These are phyloP conservation scores for Microcyclosporella mali DNA, from an alignment of 2,329 filamentous ascomycete species.

Conservation along the genomic window DNA sequence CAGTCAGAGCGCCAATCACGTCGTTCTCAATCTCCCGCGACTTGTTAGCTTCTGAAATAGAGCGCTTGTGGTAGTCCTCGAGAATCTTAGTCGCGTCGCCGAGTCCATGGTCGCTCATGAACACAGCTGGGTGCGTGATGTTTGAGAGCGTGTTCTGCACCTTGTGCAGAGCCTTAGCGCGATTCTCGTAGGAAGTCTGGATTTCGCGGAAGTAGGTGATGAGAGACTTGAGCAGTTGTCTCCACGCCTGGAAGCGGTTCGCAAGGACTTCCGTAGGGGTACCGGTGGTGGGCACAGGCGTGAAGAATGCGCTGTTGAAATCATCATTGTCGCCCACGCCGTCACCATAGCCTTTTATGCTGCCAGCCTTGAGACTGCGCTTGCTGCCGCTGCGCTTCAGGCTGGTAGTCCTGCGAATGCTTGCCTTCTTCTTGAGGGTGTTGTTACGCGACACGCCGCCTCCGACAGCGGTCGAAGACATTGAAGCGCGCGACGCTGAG, in stretches of 20 bases:
- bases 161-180: slow-evolving; percentile 74
- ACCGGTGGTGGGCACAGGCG: slow-evolving; percentile 79
- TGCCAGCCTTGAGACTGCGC: slow-evolving; percentile 75
- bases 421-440: slow-evolving; percentile 84
- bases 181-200: slow-evolving; percentile 78
- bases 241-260: slow-evolving; percentile 89
- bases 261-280: slow-evolving; percentile 84
- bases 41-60: slow-evolving; percentile 75
- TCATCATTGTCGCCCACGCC: slow-evolving; percentile 54
- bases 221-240: slow-evolving; percentile 88
- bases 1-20: slow-evolving; percentile 79
- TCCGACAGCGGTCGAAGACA: slow-evolving; percentile 42
- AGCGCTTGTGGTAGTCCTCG: slow-evolving; percentile 73
- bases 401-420: slow-evolving; percentile 66
- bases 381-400: slow-evolving; percentile 74
- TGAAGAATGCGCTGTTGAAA: slow-evolving; percentile 77
- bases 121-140: slow-evolving; percentile 64
- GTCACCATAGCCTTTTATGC: slow-evolving; percentile 67
- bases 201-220: slow-evolving; percentile 92
- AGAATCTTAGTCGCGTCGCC: slow-evolving; percentile 79
- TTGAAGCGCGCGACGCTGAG: slow-evolving; percentile 46
- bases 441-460: slow-evolving; percentile 54
- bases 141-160: slow-evolving; percentile 81
- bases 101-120: slow-evolving; percentile 75
- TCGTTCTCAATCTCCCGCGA: slow-evolving; percentile 86